These are phyloP conservation scores for Bidens hawaiensis DNA, from an alignment of 140 eudicot genomes.

Conservation along the genomic window DNA sequence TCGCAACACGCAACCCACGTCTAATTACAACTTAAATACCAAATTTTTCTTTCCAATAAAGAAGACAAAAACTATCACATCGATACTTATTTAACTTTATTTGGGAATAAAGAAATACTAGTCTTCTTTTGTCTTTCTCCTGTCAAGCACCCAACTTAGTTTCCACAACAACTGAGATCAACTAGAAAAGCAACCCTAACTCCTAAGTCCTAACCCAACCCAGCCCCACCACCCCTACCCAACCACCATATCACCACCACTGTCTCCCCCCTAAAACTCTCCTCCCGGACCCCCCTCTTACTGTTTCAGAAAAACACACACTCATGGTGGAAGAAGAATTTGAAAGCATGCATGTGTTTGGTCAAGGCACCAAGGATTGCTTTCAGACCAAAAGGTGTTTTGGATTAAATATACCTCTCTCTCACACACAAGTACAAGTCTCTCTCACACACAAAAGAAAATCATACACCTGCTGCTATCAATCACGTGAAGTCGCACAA, in stretches of 20 bases:
- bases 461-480: slow-evolving; percentile 33
- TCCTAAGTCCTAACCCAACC: background rate
- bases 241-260: background rate
- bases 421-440: background rate
- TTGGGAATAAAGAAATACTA: background rate
- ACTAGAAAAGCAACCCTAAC: slow-evolving; percentile 22
- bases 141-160: slow-evolving; percentile 15
- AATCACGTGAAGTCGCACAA: slow-evolving; percentile 59
- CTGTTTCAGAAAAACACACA: background rate
- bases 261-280: background rate
- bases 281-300: slow-evolving; percentile 11
- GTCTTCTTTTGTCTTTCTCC: slow-evolving; percentile 2
- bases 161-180: slow-evolving; percentile 6
- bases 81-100: background rate
- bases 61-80: too few relatives aligned
- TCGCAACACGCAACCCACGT: too few relatives aligned
- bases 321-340: slow-evolving; percentile 27
- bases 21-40: too few relatives aligned
- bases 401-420: slow-evolving; percentile 17
- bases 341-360: slow-evolving; percentile 33
- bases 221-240: slow-evolving; percentile 10
- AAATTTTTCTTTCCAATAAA: too few relatives aligned
- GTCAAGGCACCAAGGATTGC: slow-evolving; percentile 37
- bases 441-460: background rate
- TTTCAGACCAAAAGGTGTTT: slow-evolving; percentile 31